These are phyloP conservation scores for Ogataea polymorpha DNA, from an alignment of 805 yeast species.

Conservation along the genomic window DNA sequence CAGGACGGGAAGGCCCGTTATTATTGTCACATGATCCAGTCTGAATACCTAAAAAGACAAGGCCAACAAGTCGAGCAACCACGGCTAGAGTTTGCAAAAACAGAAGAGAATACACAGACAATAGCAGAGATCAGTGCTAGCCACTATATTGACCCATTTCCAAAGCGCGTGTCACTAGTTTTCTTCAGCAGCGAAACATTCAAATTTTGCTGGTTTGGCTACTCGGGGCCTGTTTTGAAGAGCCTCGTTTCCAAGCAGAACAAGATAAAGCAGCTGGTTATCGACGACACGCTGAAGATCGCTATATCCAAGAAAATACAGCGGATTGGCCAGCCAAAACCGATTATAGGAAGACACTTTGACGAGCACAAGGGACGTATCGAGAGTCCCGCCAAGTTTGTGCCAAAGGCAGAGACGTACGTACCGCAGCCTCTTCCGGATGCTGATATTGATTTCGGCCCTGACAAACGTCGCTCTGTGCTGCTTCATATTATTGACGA, in stretches of 20 bases:
- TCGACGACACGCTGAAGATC: constrained; percentile 12
- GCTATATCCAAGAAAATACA: constrained; percentile 4
- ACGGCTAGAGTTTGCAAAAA: constrained; percentile 1
- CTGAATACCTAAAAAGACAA: constrained; percentile 35
- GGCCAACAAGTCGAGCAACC: constrained; percentile 16
- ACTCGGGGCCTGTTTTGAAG: constrained; percentile 14
- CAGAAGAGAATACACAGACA: constrained; percentile 2
- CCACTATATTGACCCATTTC: constrained; percentile 7
- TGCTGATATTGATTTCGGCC: constrained; percentile 28
- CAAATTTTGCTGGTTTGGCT: constrained; percentile 17
- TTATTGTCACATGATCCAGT: constrained; percentile 57
- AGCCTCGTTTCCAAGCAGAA: constrained; percentile 3
- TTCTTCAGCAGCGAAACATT: constrained; percentile 6
- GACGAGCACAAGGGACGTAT: constrained; percentile 3
- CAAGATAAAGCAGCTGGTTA: constrained; percentile 3
- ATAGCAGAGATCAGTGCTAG: constrained; percentile 18
- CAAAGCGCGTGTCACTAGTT: constrained; percentile 10
- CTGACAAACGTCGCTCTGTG: constrained; percentile 21
- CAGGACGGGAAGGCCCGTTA: constrained; percentile 72
- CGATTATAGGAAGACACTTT: background rate
- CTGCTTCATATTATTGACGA: constrained; percentile 40
- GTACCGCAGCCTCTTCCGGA: background rate
- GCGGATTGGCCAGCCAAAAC: constrained; percentile 5
- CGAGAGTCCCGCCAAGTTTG: background rate
- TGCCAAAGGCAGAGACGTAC: constrained; percentile 1